phyloP scores from a whole-genome alignment of 257 asterid species.

The Eucommia ulmoides region DNA sequence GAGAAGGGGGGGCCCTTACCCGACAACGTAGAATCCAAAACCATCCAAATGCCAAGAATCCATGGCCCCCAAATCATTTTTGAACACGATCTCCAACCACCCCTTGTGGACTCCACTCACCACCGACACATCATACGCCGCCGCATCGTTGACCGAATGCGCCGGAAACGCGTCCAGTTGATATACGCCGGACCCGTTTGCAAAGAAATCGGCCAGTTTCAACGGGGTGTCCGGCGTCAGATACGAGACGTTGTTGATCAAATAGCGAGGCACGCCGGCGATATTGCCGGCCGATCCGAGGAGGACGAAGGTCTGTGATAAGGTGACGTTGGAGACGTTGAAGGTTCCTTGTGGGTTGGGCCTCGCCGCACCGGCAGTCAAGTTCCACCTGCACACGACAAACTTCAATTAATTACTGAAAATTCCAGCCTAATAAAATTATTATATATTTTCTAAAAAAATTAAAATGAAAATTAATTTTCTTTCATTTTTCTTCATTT shows the following conservation, averaged over 20 bases:
- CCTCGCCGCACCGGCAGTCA: conserved; percentile 2
- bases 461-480: neutral
- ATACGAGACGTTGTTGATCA: neutral
- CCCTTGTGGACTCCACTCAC: conserved; percentile 1
- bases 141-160: neutral
- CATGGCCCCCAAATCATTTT: neutral
- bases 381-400: neutral
- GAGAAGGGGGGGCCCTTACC: neutral
- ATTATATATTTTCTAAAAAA: too few species aligned
- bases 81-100: neutral
- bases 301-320: neutral
- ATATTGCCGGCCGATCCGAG: neutral
- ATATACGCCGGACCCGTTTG: neutral
- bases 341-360: conserved; percentile 1
- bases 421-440: neutral
- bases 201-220: conserved; percentile 1
- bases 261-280: neutral
- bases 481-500: neutral
- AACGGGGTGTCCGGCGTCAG: neutral
- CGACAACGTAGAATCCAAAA: conserved; percentile 1
- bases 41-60: conserved; percentile 4
- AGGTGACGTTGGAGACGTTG: neutral
- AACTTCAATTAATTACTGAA: neutral
- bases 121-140: neutral
- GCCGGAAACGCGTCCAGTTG: neutral